Conservation (phyloP, 495 filamentous ascomycete species). For the Astrothelium macrocarpum region DNA sequence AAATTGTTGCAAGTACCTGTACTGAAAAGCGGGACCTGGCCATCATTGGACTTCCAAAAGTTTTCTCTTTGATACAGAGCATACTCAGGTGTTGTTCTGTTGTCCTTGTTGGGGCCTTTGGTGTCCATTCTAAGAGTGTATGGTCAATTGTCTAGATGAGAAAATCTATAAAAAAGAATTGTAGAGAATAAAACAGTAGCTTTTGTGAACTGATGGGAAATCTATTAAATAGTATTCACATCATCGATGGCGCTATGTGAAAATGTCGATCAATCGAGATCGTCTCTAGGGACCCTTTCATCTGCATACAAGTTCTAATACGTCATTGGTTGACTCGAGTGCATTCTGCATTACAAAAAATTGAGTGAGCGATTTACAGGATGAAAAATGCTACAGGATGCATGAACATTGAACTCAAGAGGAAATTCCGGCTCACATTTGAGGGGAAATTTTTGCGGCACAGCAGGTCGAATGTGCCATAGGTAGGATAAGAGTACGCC, state of each 20-base stretch:
- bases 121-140: conserved; percentile 35
- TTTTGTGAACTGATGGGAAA: not conserved
- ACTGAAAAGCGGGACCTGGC: conserved; percentile 47
- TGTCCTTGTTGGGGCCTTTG: conserved; percentile 46
- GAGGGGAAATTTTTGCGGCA: too few species aligned
- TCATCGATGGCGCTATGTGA: not conserved
- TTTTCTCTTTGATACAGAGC: conserved; percentile 52
- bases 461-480: too few species aligned
- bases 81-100: conserved; percentile 51
- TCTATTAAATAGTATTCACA: not conserved
- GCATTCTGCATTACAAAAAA: too few species aligned
- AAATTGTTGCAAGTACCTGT: conserved; percentile 27
- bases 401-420: too few species aligned
- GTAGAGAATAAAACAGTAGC: not conserved
- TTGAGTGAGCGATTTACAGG: too few species aligned
- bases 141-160: not conserved
- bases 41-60: conserved; percentile 50
- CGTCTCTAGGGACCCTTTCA: not conserved
- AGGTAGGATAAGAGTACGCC: too few species aligned
- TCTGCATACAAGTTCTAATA: not conserved
- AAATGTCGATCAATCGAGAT: not conserved
- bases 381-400: too few species aligned
- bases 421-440: too few species aligned
- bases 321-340: not conserved
- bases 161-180: conserved; percentile 3